phyloP scores from a whole-genome alignment of 176 grass and related monocot species.

The Poa pratensis region DNA sequence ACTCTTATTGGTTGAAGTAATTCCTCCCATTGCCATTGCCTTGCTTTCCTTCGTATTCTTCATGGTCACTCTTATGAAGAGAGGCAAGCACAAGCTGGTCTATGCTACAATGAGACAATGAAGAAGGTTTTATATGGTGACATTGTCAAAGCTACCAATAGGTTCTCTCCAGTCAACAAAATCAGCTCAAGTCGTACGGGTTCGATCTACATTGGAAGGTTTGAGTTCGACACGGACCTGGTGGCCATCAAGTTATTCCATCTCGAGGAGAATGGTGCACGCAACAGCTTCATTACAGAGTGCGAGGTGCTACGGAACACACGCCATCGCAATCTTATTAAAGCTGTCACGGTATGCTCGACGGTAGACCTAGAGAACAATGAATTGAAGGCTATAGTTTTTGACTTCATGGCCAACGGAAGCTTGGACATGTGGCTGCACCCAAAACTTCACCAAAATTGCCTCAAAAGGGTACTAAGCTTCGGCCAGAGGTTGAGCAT shows the following conservation, averaged over 20 bases:
- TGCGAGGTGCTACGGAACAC: constrained; percentile 31
- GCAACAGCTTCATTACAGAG: neutral
- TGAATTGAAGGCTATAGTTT: constrained; percentile 46
- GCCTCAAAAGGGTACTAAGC: constrained; percentile 22
- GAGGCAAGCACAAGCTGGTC: neutral
- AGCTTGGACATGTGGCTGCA: constrained; percentile 45
- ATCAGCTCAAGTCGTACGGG: constrained; percentile 20
- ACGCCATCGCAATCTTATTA: constrained; percentile 34
- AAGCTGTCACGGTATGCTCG: constrained; percentile 40
- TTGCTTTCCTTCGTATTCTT: neutral
- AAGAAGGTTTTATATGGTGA: constrained; percentile 38
- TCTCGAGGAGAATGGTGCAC: constrained; percentile 3
- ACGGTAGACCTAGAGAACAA: constrained; percentile 39
- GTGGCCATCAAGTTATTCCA: constrained; percentile 44
- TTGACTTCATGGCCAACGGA: constrained; percentile 48
- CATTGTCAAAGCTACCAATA: constrained; percentile 40
- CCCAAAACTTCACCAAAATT: neutral
- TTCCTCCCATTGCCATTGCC: constrained; percentile 11
- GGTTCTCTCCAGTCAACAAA: constrained; percentile 18
- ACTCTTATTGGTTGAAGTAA: neutral
- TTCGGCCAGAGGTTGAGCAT: constrained; percentile 36
- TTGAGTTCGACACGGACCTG: constrained; percentile 33
- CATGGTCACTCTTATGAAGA: neutral
- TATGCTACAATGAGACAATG: constrained; percentile 31
- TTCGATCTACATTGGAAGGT: constrained; percentile 44